Evolutionary conservation across 1,284 basidiomycete species (phyloP).

Genomic region (Crepidotus sp.): DNA sequence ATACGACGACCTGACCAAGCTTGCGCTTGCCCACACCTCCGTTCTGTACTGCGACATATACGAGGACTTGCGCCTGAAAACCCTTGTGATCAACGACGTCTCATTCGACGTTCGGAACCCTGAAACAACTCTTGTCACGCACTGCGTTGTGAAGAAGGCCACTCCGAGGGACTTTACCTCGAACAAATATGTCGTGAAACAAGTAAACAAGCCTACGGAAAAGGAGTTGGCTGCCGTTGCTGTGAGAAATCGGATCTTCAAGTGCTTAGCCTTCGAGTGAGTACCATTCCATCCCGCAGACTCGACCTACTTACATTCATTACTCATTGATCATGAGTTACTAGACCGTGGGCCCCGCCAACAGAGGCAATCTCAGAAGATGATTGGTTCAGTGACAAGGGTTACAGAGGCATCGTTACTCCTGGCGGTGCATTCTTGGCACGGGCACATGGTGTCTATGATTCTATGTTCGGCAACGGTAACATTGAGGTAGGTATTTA

Average conservation of each 20-base stretch:
- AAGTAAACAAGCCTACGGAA: not conserved
- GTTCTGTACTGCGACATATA: not conserved
- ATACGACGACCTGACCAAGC: not conserved
- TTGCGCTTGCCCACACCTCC: conserved; percentile 4
- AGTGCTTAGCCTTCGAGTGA: not conserved
- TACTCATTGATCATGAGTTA: not conserved
- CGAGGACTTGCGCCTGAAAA: not conserved
- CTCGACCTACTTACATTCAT: no score
- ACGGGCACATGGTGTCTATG: not conserved
- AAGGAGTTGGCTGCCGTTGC: not conserved
- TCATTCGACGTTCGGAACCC: conserved; percentile 2
- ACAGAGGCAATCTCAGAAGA: not conserved
- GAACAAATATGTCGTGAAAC: not conserved
- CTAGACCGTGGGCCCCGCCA: conserved; percentile 1
- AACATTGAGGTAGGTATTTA: not conserved
- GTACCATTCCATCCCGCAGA: not conserved
- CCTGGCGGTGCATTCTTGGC: not conserved
- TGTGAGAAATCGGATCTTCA: not conserved
- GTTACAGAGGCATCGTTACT: conserved; percentile 2
- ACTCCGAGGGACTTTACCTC: not conserved
- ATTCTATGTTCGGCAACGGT: conserved; percentile 1
- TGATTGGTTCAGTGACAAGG: not conserved
- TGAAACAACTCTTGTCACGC: not conserved
- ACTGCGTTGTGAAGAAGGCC: not conserved
- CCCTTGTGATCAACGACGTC: not conserved